phyloP scores from a whole-genome alignment of 208 protist species.

The Trypanosoma cruzi region DNA sequence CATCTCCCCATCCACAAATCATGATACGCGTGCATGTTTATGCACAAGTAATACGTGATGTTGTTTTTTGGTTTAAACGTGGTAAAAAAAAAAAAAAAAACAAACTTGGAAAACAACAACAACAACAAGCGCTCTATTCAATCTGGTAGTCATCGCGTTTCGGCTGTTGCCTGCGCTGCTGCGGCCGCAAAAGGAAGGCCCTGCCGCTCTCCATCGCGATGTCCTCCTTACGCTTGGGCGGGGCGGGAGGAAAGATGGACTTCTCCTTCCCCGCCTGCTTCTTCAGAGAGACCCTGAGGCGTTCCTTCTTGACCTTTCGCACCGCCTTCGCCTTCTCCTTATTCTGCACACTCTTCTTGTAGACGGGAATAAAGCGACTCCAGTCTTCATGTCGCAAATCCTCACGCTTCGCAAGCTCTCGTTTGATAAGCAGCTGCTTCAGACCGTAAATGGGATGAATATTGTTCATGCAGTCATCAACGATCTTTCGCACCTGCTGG shows the following conservation, averaged over 20 bases:
- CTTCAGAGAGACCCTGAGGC: slow-evolving; percentile 49
- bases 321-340: slow-evolving; percentile 92
- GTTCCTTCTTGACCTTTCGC: slow-evolving; percentile 89
- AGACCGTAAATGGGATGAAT: slow-evolving; percentile 99
- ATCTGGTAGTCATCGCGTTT: slow-evolving; percentile 78
- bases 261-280: slow-evolving; percentile 79
- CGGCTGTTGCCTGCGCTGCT: slow-evolving; percentile 36
- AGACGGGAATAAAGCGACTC: slow-evolving; percentile 98
- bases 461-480: slow-evolving; percentile 99
- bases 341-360: slow-evolving; percentile 90
- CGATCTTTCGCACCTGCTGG: slow-evolving; percentile 96
- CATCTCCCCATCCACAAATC: slow-evolving; percentile 1
- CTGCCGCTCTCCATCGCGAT: slow-evolving; percentile 92
- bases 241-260: slow-evolving; percentile 88
- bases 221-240: slow-evolving; percentile 89
- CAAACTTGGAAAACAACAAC: slow-evolving; percentile 1
- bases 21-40: no score
- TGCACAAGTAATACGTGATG: slow-evolving; percentile 2
- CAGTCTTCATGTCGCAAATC: slow-evolving; percentile 97
- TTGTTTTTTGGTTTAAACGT: no score
- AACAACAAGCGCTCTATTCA: slow-evolving; percentile 5
- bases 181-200: slow-evolving; percentile 71
- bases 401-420: slow-evolving; percentile 97
- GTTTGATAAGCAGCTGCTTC: slow-evolving; percentile 99
- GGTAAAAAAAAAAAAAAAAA: slow-evolving; percentile 13